These are phyloP conservation scores for Allomyces arbusculus DNA, from an alignment of 192 early-diverging fungal species.

Conservation along the genomic window DNA sequence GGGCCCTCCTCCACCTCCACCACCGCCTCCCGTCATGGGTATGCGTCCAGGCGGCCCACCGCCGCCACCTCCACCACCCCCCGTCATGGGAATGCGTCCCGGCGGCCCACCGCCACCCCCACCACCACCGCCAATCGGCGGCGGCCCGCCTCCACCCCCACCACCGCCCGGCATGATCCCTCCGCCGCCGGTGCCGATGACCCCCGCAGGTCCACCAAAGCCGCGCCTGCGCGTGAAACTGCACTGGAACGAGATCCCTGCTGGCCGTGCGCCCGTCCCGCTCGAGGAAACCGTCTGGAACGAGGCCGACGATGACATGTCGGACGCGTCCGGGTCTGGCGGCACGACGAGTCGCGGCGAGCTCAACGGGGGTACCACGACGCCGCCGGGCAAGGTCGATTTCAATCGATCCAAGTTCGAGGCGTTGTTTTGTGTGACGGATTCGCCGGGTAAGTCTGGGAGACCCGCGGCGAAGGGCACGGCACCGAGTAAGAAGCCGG, in stretches of 20 bases:
- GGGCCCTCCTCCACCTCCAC: neutral
- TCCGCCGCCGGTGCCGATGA: neutral
- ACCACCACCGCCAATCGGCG: too few species aligned
- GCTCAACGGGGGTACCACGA: too few species aligned
- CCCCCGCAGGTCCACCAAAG: slow-evolving; percentile 5
- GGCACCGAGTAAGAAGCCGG: slow-evolving; percentile 5
- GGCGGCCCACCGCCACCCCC: too few species aligned
- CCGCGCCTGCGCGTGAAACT: slow-evolving; percentile 15
- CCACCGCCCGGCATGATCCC: neutral
- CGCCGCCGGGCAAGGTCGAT: slow-evolving; percentile 1
- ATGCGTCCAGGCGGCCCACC: too few species aligned
- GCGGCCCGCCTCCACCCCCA: neutral
- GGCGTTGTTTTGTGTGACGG: slow-evolving; percentile 2
- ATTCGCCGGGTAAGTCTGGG: neutral
- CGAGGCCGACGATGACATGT: slow-evolving; percentile 1
- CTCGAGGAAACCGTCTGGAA: slow-evolving; percentile 4
- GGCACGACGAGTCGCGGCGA: too few species aligned
- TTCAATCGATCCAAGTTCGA: slow-evolving; percentile 8
- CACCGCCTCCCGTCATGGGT: neutral
- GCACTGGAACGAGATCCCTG: slow-evolving; percentile 22
- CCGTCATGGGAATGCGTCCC: too few species aligned
- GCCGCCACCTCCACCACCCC: too few species aligned
- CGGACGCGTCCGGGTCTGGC: too few species aligned
- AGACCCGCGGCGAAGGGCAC: too few species aligned
- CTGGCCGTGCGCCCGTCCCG: neutral